Conservation (phyloP, 495 filamentous ascomycete genomes). For the Neurospora intermedia region DNA sequence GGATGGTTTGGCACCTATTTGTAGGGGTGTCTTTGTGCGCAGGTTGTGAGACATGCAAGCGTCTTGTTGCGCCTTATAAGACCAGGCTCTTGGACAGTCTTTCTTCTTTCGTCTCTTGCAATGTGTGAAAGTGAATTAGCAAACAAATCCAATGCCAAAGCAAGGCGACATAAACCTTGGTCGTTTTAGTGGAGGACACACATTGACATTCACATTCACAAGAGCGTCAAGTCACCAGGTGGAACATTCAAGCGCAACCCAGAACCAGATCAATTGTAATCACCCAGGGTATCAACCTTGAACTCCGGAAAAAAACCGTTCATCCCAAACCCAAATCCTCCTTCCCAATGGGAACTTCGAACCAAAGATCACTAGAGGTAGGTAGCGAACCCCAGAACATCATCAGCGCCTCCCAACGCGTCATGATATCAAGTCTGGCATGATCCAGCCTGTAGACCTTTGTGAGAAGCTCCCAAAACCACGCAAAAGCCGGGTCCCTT, state of each 20-base stretch:
- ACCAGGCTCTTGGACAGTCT: too few species aligned
- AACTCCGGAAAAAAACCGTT: neutral
- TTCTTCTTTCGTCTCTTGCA: too few species aligned
- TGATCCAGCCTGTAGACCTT: slow-evolving; percentile 82
- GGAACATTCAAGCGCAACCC: neutral
- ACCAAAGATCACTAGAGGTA: neutral
- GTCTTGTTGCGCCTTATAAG: too few species aligned
- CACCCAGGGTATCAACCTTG: neutral
- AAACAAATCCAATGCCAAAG: too few species aligned
- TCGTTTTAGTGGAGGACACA: too few species aligned
- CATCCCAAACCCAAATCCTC: neutral
- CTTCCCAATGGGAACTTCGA: neutral
- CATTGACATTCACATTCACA: too few species aligned
- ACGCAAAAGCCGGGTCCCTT: slow-evolving; percentile 59
- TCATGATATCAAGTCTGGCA: slow-evolving; percentile 41
- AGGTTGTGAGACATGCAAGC: too few species aligned
- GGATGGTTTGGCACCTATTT: neutral
- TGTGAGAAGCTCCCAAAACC: slow-evolving; percentile 89
- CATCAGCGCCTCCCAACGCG: neutral
- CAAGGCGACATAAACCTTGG: too few species aligned
- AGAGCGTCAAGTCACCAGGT: too few species aligned
- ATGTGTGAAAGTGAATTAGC: too few species aligned
- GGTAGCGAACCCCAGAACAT: neutral
- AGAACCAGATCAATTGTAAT: neutral
- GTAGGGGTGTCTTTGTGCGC: too few species aligned